Evolutionary conservation across 2,329 filamentous ascomycete genomes (phyloP), one percentile per base, ranked within the genome.

Genomic region (Alternaria triticina): DNA sequence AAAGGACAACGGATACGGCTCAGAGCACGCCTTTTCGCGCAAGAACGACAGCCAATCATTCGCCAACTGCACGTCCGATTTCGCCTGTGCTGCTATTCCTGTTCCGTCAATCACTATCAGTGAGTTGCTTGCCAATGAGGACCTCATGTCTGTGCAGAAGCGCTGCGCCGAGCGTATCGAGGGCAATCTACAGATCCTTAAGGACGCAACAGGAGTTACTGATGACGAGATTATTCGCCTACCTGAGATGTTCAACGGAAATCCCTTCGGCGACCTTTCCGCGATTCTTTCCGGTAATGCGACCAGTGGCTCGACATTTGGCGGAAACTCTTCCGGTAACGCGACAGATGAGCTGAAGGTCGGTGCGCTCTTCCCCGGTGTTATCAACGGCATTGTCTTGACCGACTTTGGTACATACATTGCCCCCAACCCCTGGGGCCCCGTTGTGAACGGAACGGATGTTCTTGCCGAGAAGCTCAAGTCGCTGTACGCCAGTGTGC

Each of bases 141-240:
- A 61, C 6, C 54, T 61, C 12, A 61, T 61, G 11, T 36, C 54
- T 33, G 15, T 51, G 20, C 30, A 61, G 43, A 57, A 50, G 46
- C n/a, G 22, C 20, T 58, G 59, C 33, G 47, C 44, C 17, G 27
- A 44, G 17, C 59, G 59, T 33, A 51, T 61, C 13, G 59, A 61
- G 28, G 46, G 27, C 5, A 61, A 61, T 15, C 17, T 61, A 10
- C 30, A 33, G 12, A 61, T 58, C 45, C 25, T 61, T 15, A 58
- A 61, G 22, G 45, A 61, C 28, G 59, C 59, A 13, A 61, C 59
- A n/a, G 59, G 59, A 43, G n/a, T 61, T n/a, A 58, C 54, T 6
- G 59, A 61, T 1, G 59, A 56, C 15, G 59, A 61, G 22, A 61
- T 61, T 6, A 61, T 61, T 7, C 54, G 49, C 17, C 52, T 64